A percentile compares a stretch with the other conserved stretches of the same genome.
Conservation (phyloP, 139 green algal genomes). For the Yamagishiella unicocca region DNA sequence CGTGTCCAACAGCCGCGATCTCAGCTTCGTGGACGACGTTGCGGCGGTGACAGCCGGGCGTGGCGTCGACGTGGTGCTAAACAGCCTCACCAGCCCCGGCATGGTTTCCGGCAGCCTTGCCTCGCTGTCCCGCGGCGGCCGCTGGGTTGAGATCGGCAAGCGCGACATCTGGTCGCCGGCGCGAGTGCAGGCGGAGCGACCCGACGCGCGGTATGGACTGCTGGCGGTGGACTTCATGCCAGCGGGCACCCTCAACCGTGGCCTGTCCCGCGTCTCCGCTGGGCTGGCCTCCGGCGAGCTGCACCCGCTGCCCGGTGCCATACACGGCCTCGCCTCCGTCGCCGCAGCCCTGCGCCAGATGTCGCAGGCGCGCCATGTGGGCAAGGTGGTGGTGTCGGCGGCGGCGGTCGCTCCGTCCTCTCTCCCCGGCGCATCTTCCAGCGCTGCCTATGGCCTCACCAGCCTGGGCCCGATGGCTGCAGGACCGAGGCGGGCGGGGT, state of each 20-base stretch:
- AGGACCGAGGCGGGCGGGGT: not conserved
- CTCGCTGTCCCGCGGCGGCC: constrained; percentile 65
- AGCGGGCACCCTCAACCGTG: constrained; percentile 52
- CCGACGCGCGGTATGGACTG: constrained; percentile 81
- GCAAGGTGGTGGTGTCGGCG: constrained; percentile 84
- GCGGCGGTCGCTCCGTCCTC: not conserved
- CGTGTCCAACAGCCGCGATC: constrained; percentile 59
- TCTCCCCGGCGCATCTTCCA: not conserved
- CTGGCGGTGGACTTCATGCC: constrained; percentile 92
- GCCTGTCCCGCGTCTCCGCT: constrained; percentile 53
- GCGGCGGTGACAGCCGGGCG: not conserved
- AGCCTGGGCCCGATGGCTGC: not conserved
- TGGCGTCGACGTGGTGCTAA: constrained; percentile 79
- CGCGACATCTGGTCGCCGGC: constrained; percentile 83
- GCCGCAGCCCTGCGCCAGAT: constrained; percentile 83
- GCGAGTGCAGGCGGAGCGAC: constrained; percentile 75
- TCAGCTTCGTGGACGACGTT: constrained; percentile 48
- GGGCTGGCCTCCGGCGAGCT: constrained; percentile 52
- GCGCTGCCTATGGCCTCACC: not conserved
- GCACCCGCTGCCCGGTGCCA: constrained; percentile 52
- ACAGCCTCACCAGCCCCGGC: constrained; percentile 86
- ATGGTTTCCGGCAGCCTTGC: constrained; percentile 77
- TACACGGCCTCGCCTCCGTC: constrained; percentile 55
- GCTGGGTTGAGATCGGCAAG: constrained; percentile 92
- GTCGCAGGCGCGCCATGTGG: constrained; percentile 86